phyloP scores from a whole-genome alignment of 345 rosid species.

The Erucastrum elatum region DNA sequence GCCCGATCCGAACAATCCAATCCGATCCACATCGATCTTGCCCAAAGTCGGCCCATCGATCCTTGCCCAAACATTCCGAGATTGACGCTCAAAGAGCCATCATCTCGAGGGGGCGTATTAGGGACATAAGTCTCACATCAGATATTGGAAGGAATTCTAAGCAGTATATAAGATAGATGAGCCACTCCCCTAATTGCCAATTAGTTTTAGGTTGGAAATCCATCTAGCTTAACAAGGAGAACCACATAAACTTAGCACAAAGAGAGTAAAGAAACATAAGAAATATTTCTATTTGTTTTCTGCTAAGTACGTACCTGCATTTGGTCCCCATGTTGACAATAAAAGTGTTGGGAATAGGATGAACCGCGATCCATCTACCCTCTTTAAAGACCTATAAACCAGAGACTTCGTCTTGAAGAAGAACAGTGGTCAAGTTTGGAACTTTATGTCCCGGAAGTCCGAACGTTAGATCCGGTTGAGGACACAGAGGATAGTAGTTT shows the following conservation, averaged over 20 bases:
- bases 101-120: too few species aligned
- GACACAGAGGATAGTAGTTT: slow-evolving; percentile 83
- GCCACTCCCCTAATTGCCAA: too few species aligned
- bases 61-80: too few species aligned
- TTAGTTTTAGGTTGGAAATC: too few species aligned
- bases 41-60: too few species aligned
- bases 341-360: slow-evolving; percentile 64
- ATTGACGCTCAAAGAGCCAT: too few species aligned
- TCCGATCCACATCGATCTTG: too few species aligned
- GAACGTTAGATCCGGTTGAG: slow-evolving; percentile 66
- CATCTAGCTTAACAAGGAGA: too few species aligned
- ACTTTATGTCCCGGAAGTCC: slow-evolving; percentile 80
- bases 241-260: neutral
- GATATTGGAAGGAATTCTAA: too few species aligned
- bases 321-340: slow-evolving; percentile 76
- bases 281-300: neutral
- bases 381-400: slow-evolving; percentile 67
- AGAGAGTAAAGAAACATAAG: neutral
- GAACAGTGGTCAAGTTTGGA: slow-evolving; percentile 64
- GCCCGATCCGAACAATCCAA: too few species aligned
- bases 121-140: too few species aligned
- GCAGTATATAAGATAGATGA: too few species aligned
- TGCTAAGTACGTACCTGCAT: slow-evolving; percentile 54
- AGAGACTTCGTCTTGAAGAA: slow-evolving; percentile 69
- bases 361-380: slow-evolving; percentile 67